A percentile compares a stretch with the other conserved stretches of the same genome.
Conservation (phyloP, 495 filamentous ascomycete genomes). For the Trichoderma gamsii region DNA sequence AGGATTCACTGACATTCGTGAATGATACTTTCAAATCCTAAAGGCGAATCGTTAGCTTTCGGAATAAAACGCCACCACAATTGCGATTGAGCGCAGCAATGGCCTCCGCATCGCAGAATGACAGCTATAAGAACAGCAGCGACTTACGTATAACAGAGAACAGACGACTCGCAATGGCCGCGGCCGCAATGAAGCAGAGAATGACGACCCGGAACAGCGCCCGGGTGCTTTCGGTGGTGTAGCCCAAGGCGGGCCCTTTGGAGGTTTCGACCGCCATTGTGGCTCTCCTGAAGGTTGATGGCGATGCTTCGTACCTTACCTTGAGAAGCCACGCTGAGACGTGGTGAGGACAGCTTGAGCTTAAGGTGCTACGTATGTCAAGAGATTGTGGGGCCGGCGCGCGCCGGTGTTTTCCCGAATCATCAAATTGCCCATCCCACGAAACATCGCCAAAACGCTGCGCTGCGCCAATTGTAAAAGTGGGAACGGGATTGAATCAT, state of each 20-base stretch:
- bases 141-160: slow-evolving; percentile 95
- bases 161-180: slow-evolving; percentile 86
- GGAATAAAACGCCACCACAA: neutral
- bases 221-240: slow-evolving; percentile 61
- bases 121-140: neutral
- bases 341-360: slow-evolving; percentile 40
- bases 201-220: slow-evolving; percentile 86
- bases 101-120: neutral
- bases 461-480: slow-evolving; percentile 9
- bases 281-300: slow-evolving; percentile 24
- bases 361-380: slow-evolving; percentile 21
- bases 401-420: neutral
- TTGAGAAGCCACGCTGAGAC: neutral
- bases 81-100: slow-evolving; percentile 14
- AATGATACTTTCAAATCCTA: slow-evolving; percentile 98
- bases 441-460: neutral
- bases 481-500: neutral
- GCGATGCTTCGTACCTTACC: slow-evolving; percentile 23
- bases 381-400: slow-evolving; percentile 6
- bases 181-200: slow-evolving; percentile 83
- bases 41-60: slow-evolving; percentile 26
- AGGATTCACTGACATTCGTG: slow-evolving; percentile 77
- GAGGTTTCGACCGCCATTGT: slow-evolving; percentile 34
- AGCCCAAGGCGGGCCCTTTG: slow-evolving; percentile 35
- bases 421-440: neutral